These are phyloP conservation scores for Nepenthes gracilis DNA, from an alignment of 148 eudicot species.

Conservation along the genomic window DNA sequence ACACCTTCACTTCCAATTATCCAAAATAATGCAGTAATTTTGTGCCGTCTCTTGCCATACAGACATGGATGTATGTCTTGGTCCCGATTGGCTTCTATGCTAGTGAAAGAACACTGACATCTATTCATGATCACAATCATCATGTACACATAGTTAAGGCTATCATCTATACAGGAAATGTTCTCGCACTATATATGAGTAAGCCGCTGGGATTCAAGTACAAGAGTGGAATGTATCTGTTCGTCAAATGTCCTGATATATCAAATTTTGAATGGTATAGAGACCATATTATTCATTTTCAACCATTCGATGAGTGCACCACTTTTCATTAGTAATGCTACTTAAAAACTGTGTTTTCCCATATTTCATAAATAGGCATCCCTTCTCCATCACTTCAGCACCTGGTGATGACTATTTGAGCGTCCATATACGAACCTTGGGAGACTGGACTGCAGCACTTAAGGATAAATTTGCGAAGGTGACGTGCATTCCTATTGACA, in stretches of 20 bases:
- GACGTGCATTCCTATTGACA: neutral
- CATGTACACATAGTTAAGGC: slow-evolving; percentile 50
- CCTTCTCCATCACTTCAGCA: slow-evolving; percentile 1
- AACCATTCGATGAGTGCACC: neutral
- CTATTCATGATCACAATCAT: slow-evolving; percentile 46
- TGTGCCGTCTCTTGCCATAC: slow-evolving; percentile 4
- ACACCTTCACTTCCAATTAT: neutral
- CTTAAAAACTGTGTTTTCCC: neutral
- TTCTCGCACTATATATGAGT: slow-evolving; percentile 84
- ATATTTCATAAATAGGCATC: slow-evolving; percentile 3
- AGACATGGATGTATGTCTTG: slow-evolving; percentile 96
- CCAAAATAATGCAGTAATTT: neutral
- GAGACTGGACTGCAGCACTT: slow-evolving; percentile 94
- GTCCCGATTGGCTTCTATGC: slow-evolving; percentile 59
- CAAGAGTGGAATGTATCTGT: slow-evolving; percentile 97
- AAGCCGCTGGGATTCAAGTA: slow-evolving; percentile 76
- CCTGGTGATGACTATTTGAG: slow-evolving; percentile 24
- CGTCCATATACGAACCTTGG: slow-evolving; percentile 75
- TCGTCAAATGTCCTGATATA: slow-evolving; percentile 85
- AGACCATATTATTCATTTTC: neutral
- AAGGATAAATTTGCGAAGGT: slow-evolving; percentile 62
- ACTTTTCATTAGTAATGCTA: neutral
- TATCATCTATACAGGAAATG: slow-evolving; percentile 69
- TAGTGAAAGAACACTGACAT: slow-evolving; percentile 60
- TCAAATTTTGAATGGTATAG: slow-evolving; percentile 79